These are phyloP conservation scores for Erysiphe pisi DNA, from an alignment of 2,329 filamentous ascomycete species.

Conservation along the genomic window DNA sequence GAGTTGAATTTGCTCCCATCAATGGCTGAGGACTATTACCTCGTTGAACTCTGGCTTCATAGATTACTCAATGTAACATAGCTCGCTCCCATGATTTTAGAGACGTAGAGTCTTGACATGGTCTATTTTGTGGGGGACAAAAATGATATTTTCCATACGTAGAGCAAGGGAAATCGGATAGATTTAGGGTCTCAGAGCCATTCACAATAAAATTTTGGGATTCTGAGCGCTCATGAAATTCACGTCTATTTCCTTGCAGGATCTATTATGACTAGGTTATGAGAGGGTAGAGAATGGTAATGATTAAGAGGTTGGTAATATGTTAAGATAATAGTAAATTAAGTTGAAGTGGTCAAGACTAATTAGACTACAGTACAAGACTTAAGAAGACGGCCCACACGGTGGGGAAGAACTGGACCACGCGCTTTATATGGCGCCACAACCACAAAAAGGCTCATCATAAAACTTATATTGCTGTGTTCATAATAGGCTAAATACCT, in stretches of 20 bases:
- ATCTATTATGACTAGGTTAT: too few relatives aligned
- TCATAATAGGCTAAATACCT: too few relatives aligned
- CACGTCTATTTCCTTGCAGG: neutral
- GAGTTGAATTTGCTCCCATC: neutral
- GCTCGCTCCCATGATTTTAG: neutral
- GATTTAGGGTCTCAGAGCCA: neutral
- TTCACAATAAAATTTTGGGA: constrained; percentile 7
- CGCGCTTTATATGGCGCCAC: too few relatives aligned
- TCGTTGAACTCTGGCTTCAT: neutral
- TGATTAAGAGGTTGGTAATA: too few relatives aligned
- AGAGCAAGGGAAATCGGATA: neutral
- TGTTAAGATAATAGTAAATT: too few relatives aligned
- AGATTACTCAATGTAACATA: neutral
- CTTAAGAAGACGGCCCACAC: too few relatives aligned
- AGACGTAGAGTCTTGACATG: neutral
- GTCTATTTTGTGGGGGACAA: constrained; percentile 18
- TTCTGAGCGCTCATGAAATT: neutral
- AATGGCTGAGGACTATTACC: neutral
- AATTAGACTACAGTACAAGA: too few relatives aligned
- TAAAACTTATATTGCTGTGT: too few relatives aligned
- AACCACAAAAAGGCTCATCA: too few relatives aligned
- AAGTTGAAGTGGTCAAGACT: too few relatives aligned
- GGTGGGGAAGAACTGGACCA: too few relatives aligned
- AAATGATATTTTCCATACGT: constrained; percentile 4
- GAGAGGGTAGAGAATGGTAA: too few relatives aligned